Conservation (phyloP, 2,329 filamentous ascomycete species). For the Celoporthe dispersa region DNA sequence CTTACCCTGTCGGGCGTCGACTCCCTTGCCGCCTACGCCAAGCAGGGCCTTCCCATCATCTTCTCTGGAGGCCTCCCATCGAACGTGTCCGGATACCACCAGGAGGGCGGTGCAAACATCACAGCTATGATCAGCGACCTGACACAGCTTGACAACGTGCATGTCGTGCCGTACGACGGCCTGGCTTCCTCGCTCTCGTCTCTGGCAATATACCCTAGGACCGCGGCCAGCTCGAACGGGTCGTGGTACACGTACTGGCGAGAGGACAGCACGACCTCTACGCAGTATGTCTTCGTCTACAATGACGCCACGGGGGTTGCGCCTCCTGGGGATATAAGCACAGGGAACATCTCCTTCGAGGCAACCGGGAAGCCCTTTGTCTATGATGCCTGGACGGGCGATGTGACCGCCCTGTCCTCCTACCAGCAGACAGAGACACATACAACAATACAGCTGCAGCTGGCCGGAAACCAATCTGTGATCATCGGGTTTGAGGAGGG, state of each 20-base stretch:
- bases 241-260: constrained; percentile 23
- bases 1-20: constrained; percentile 6
- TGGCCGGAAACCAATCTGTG: constrained; percentile 18
- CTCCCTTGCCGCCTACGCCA: constrained; percentile 40
- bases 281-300: constrained; percentile 25
- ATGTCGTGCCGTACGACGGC: constrained; percentile 8
- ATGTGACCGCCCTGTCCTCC: not conserved
- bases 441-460: constrained; percentile 9
- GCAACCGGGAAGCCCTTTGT: constrained; percentile 18
- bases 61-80: constrained; percentile 32
- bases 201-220: not conserved
- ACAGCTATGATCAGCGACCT: constrained; percentile 4
- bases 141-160: constrained; percentile 7
- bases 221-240: constrained; percentile 5
- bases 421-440: constrained; percentile 5
- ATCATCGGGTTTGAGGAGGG: constrained; percentile 10
- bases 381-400: constrained; percentile 46
- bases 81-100: not conserved
- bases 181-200: constrained; percentile 5
- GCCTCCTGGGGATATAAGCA: not conserved
- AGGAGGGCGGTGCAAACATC: constrained; percentile 1
- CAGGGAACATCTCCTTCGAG: constrained; percentile 17
- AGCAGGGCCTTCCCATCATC: constrained; percentile 47
- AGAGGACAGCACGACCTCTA: constrained; percentile 3
- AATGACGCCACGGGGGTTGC: constrained; percentile 18